phyloP scores from a whole-genome alignment of 2,329 filamentous ascomycete species.

The Aspergillus sp. region DNA sequence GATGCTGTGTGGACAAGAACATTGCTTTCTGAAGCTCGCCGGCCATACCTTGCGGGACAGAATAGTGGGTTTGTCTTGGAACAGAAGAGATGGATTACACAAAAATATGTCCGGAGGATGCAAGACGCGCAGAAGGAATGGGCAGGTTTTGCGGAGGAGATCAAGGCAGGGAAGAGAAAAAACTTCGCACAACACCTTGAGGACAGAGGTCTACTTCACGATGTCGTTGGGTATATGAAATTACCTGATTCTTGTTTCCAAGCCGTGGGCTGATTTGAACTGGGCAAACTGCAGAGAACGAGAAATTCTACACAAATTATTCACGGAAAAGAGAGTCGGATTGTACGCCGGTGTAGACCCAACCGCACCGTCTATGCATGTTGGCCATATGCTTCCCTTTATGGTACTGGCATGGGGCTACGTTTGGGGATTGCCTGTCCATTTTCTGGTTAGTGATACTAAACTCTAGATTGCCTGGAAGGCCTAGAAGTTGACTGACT shows the following conservation, averaged over 20 bases:
- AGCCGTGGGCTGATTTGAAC: constrained; percentile 4
- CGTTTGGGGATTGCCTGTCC: constrained; percentile 42
- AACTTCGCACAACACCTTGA: constrained; percentile 42
- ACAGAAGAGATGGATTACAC: constrained; percentile 35
- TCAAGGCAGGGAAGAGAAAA: constrained; percentile 38
- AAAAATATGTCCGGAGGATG: constrained; percentile 30
- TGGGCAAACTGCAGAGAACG: constrained; percentile 28
- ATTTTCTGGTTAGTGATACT: constrained; percentile 37
- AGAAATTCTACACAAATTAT: constrained; percentile 38
- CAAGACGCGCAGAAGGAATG: constrained; percentile 38
- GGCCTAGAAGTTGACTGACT: constrained; percentile 9
- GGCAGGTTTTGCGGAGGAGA: constrained; percentile 36
- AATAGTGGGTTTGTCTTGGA: neutral
- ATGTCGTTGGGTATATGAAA: constrained; percentile 40
- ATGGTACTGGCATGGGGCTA: constrained; percentile 49
- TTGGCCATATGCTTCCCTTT: constrained; percentile 48
- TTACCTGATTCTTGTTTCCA: neutral
- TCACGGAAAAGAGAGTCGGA: constrained; percentile 43
- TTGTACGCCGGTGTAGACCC: constrained; percentile 47
- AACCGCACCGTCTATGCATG: constrained; percentile 46
- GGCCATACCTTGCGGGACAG: constrained; percentile 7
- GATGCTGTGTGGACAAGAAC: constrained; percentile 11
- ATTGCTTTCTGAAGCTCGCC: constrained; percentile 8
- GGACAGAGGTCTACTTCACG: constrained; percentile 42
- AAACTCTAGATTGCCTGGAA: no score